A percentile compares a stretch with the other conserved stretches of the same genome.
phyloP scores from a whole-genome alignment of 2,329 filamentous ascomycete genomes.

The Fusarium tuaranense region DNA sequence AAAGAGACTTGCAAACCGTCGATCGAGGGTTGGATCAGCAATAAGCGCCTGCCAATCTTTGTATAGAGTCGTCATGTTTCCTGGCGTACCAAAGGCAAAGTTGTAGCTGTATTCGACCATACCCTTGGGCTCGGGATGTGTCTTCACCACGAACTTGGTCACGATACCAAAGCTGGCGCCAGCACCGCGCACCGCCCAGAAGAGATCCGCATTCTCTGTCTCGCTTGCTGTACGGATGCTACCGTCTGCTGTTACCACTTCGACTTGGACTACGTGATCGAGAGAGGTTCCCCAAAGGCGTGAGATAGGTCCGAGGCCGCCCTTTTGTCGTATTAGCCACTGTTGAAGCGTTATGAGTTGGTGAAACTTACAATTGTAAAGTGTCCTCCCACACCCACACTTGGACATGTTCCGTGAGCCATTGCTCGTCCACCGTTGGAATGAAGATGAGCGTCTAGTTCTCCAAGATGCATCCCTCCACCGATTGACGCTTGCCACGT shows the following conservation, averaged over 20 bases:
- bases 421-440: slow-evolving; percentile 66
- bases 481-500: slow-evolving; percentile 68
- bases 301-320: slow-evolving; percentile 68
- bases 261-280: slow-evolving; percentile 61
- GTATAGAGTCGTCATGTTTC: slow-evolving; percentile 62
- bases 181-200: slow-evolving; percentile 68
- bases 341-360: accelerated
- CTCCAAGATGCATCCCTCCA: slow-evolving; percentile 63
- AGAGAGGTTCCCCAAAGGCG: slow-evolving; percentile 69
- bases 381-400: slow-evolving; percentile 69
- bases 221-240: slow-evolving; percentile 60
- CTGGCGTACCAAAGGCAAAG: slow-evolving; percentile 61
- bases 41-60: slow-evolving; percentile 69
- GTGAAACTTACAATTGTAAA: slow-evolving; percentile 62
- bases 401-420: slow-evolving; percentile 69
- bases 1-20: slow-evolving; percentile 69
- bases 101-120: slow-evolving; percentile 70
- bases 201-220: slow-evolving; percentile 63
- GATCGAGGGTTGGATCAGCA: slow-evolving; percentile 65
- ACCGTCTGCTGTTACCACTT: slow-evolving; percentile 68
- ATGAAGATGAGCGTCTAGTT: slow-evolving; percentile 63
- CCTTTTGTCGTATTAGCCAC: slow-evolving; percentile 49
- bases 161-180: slow-evolving; percentile 68
- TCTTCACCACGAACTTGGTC: slow-evolving; percentile 67
- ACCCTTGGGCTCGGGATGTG: slow-evolving; percentile 65